phyloP scores from a whole-genome alignment of 352 stramenopile genomes.

The Pythium pyrilobum region DNA sequence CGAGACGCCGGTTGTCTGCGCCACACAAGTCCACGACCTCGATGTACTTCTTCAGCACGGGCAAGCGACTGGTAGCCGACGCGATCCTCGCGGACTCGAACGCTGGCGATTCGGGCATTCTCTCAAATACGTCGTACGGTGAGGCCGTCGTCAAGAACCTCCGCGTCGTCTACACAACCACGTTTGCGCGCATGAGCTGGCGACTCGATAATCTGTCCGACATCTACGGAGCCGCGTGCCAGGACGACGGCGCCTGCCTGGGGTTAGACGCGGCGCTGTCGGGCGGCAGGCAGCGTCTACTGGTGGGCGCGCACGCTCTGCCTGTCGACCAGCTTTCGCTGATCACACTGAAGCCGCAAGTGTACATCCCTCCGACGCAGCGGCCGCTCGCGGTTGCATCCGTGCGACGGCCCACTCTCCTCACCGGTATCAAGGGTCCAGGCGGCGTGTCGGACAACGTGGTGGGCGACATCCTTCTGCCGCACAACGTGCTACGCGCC shows the following conservation, averaged over 20 bases:
- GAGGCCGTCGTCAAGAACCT: neutral
- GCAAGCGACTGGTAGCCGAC: constrained; percentile 1
- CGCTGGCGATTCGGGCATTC: neutral
- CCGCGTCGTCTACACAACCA: constrained; percentile 7
- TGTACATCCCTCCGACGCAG: neutral
- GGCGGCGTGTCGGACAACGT: neutral
- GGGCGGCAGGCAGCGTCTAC: neutral
- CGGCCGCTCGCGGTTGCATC: neutral
- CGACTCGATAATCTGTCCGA: neutral
- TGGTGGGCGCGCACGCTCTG: neutral
- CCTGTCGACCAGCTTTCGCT: neutral
- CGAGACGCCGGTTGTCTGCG: constrained; percentile 8
- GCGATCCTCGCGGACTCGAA: neutral
- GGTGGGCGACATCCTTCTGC: neutral
- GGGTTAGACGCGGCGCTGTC: neutral
- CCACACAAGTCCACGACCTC: neutral
- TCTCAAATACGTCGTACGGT: neutral
- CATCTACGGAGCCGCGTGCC: neutral
- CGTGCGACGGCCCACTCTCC: neutral
- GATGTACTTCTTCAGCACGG: constrained; percentile 1
- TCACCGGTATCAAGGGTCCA: neutral
- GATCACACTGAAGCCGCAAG: neutral
- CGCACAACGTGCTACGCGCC: constrained; percentile 2
- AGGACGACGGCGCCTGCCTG: neutral
- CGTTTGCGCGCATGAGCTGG: constrained; percentile 3